Conservation (phyloP, 2,329 filamentous ascomycete species). For the Chaetomium strumarium region DNA sequence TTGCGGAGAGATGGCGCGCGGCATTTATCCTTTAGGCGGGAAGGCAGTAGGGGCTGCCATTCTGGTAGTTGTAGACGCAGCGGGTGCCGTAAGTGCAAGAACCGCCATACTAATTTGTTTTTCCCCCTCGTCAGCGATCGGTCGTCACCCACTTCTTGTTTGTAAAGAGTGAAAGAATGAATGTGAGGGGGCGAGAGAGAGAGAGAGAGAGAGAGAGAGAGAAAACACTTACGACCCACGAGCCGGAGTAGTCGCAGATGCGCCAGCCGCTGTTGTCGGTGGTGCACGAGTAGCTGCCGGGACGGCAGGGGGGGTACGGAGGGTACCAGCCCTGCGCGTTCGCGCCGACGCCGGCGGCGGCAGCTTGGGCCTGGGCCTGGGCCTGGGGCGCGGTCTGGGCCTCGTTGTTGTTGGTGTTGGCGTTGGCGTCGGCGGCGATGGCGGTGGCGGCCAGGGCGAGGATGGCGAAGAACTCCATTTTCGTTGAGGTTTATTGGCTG, state of each 20-base stretch:
- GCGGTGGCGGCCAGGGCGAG: conserved; percentile 17
- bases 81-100: conserved; percentile 13
- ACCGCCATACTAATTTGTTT: conserved; percentile 18
- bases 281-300: conserved; percentile 14
- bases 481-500: conserved; percentile 2
- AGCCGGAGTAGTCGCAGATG: conserved; percentile 17
- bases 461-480: conserved; percentile 23
- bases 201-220: neutral
- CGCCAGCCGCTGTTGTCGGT: conserved; percentile 19
- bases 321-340: neutral
- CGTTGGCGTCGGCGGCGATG: conserved; percentile 10
- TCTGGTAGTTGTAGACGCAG: conserved; percentile 21
- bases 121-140: neutral
- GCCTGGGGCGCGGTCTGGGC: neutral
- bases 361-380: neutral
- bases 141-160: neutral
- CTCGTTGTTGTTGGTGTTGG: neutral
- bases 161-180: neutral
- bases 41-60: conserved; percentile 26
- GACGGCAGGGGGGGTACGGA: conserved; percentile 4
- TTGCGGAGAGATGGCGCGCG: neutral
- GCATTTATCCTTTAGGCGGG: conserved; percentile 2
- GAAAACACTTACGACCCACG: conserved; percentile 21
- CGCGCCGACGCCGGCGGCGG: neutral
- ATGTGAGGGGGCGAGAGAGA: neutral